Percentiles rank a stretch among this genome's conserved stretches.
Evolutionary conservation across 2,329 filamentous ascomycete genomes (phyloP).

Genomic region (Nannizziopsis arthrosporioides): DNA sequence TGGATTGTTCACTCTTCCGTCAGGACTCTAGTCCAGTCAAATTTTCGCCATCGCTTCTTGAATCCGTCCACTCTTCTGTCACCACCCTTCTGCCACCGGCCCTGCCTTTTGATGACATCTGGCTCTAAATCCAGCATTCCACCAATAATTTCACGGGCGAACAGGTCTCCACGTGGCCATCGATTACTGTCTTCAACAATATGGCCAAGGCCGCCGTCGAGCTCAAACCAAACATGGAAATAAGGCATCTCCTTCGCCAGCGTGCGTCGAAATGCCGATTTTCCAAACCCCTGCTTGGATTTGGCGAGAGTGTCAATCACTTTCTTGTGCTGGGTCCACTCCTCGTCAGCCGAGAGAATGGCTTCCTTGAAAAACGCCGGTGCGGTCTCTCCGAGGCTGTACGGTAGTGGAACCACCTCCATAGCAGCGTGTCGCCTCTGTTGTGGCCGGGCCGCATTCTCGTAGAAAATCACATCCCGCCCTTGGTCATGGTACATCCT

Average conservation of each 20-base stretch:
- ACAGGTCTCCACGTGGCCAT: conserved; percentile 87
- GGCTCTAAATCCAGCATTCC: conserved; percentile 79
- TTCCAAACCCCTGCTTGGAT: conserved; percentile 55
- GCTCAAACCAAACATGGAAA: conserved; percentile 90
- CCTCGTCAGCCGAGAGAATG: conserved; percentile 73
- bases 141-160: conserved; percentile 81
- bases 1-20: conserved; percentile 32
- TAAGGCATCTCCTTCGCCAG: conserved; percentile 96
- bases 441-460: conserved; percentile 77
- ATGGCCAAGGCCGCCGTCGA: conserved; percentile 87
- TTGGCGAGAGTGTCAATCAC: conserved; percentile 68
- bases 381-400: conserved; percentile 78
- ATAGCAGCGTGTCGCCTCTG: conserved; percentile 75
- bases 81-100: conserved; percentile 63
- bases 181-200: conserved; percentile 73
- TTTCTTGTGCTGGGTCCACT: conserved; percentile 93
- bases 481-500: conserved; percentile 91
- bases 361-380: conserved; percentile 94
- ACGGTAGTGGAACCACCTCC: conserved; percentile 75
- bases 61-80: conserved; percentile 60
- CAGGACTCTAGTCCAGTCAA: conserved; percentile 70
- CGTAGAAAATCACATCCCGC: conserved; percentile 89
- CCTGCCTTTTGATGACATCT: conserved; percentile 80
- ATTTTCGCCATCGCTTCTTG: conserved; percentile 76
- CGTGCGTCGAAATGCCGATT: conserved; percentile 65